Percentiles rank a stretch among this genome's conserved stretches.
Conservation (phyloP, 1,284 basidiomycete genomes). For the Cutaneotrichosporon dermatis region DNA sequence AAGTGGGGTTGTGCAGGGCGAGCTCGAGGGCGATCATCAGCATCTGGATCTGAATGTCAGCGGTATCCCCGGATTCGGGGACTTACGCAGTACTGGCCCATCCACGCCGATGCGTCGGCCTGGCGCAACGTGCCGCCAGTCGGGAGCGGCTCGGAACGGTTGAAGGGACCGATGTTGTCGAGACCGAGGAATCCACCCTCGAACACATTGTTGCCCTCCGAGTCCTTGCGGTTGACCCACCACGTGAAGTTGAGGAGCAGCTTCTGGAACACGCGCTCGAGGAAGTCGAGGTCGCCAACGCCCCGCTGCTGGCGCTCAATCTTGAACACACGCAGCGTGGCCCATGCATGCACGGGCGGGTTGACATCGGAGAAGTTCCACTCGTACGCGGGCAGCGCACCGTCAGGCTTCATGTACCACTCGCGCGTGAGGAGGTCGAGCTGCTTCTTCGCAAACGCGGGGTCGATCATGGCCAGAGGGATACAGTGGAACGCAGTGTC, state of each 20-base stretch:
- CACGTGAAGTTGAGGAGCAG: conserved; percentile 90
- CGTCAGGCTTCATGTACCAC: conserved; percentile 98
- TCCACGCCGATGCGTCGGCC: conserved; percentile 97
- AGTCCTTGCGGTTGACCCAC: conserved; percentile 98
- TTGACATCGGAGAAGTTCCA: conserved; percentile 99
- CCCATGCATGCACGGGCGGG: conserved; percentile 96
- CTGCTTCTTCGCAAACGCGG: conserved; percentile 94
- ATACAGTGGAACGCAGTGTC: conserved; percentile 98
- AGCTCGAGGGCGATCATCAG: conserved; percentile 94
- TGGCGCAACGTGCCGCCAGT: conserved; percentile 88
- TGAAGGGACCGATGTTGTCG: conserved; percentile 97
- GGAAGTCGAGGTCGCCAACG: conserved; percentile 81
- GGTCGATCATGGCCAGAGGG: conserved; percentile 90
- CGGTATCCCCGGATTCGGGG: neutral
- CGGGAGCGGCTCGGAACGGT: conserved; percentile 92
- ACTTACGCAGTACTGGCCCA: conserved; percentile 88
- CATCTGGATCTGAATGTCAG: conserved; percentile 51
- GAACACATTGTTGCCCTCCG: conserved; percentile 90
- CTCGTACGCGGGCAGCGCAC: conserved; percentile 95
- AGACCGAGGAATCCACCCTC: conserved; percentile 97
- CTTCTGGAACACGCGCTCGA: conserved; percentile 98
- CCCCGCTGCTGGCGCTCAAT: conserved; percentile 94
- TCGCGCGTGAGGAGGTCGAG: conserved; percentile 92
- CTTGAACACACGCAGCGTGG: conserved; percentile 95
- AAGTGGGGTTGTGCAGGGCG: conserved; percentile 94